Percentiles rank a stretch among this genome's conserved stretches.
Evolutionary conservation across 441 rosid genomes (phyloP).

Genomic region (Populus trichocarpa): DNA sequence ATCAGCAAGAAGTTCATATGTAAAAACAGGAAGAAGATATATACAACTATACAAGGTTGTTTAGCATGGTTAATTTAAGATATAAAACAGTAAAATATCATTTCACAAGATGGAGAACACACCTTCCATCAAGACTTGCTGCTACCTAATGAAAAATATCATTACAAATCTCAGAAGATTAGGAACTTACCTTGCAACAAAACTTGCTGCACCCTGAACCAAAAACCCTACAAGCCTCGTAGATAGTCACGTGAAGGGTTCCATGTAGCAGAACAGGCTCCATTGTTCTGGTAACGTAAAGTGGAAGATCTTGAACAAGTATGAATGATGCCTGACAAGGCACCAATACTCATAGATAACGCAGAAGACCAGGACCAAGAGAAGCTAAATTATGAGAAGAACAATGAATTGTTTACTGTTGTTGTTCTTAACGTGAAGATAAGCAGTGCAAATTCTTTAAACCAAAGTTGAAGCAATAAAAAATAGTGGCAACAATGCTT

Average conservation of each 20-base stretch:
- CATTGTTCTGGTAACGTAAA: not conserved
- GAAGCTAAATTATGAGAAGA: not conserved
- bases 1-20: not conserved
- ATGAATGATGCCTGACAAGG: not conserved
- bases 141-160: not conserved
- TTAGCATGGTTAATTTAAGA: not conserved
- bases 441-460: not conserved
- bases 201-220: conserved; percentile 15
- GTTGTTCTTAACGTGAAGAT: not conserved
- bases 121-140: not conserved
- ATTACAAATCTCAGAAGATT: not conserved
- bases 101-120: not conserved
- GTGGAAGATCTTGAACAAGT: not conserved
- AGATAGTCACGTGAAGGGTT: conserved; percentile 23
- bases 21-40: not conserved
- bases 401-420: not conserved
- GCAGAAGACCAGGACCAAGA: not conserved
- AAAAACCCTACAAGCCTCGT: conserved; percentile 12
- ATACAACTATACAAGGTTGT: not conserved
- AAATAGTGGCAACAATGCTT: not conserved
- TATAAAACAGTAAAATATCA: not conserved
- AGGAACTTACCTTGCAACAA: conserved; percentile 17
- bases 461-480: not conserved
- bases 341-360: not conserved
- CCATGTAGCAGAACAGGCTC: conserved; percentile 22